A percentile compares a stretch with the other conserved stretches of the same genome.
These are phyloP conservation scores for Arctium lappa DNA, from an alignment of 129 eudicot species.

Conservation along the genomic window DNA sequence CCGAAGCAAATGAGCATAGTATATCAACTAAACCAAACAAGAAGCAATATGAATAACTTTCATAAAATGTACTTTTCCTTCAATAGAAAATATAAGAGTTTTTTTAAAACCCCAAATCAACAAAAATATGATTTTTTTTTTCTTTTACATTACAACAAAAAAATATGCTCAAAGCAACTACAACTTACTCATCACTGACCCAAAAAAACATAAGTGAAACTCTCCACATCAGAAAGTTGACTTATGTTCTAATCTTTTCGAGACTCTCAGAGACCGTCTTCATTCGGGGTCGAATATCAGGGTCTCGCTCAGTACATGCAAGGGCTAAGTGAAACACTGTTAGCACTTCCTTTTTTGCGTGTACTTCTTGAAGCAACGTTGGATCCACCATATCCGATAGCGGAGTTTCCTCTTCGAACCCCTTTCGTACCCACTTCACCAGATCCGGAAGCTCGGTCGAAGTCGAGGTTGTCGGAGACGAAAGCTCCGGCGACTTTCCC, in stretches of 20 bases:
- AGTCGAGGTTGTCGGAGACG: constrained; percentile 75
- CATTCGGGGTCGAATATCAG: constrained; percentile 88
- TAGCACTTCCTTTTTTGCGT: constrained; percentile 80
- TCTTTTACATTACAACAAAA: constrained; percentile 19
- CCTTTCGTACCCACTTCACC: constrained; percentile 87
- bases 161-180: constrained; percentile 4
- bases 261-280: constrained; percentile 73
- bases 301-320: constrained; percentile 85
- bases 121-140: constrained; percentile 24
- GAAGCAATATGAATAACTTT: constrained; percentile 4
- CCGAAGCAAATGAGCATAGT: not conserved
- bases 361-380: constrained; percentile 73
- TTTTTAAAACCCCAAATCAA: constrained; percentile 17
- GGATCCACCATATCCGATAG: constrained; percentile 94
- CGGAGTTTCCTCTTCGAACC: constrained; percentile 82
- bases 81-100: constrained; percentile 4
- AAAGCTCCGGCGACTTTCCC: constrained; percentile 78
- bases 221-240: not conserved
- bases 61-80: constrained; percentile 19
- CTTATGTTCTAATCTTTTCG: constrained; percentile 59
- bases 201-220: constrained; percentile 10
- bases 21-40: not conserved
- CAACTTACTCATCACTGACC: constrained; percentile 10
- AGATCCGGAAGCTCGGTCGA: constrained; percentile 68
- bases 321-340: constrained; percentile 74